Evolutionary conservation across 768 basidiomycete genomes (phyloP).

Genomic region (Tulasnella sp.): DNA sequence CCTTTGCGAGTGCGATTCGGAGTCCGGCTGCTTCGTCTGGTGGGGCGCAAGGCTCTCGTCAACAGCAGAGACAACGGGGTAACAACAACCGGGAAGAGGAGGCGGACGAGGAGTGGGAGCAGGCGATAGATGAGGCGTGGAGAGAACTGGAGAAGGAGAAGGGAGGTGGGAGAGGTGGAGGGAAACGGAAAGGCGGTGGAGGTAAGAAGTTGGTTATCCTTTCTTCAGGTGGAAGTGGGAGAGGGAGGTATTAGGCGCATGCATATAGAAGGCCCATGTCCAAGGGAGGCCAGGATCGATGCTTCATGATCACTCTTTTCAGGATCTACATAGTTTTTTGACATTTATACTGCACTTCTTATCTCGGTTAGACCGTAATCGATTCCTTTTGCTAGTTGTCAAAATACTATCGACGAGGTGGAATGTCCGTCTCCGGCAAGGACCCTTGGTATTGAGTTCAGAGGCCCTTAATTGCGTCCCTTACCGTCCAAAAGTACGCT

Average conservation of each 20-base stretch:
- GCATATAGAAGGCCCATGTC: background rate
- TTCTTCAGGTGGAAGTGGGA: background rate
- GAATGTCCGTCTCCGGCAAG: too few relatives aligned
- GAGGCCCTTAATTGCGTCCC: too few relatives aligned
- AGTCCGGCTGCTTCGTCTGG: conserved; percentile 30
- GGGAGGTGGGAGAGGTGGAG: background rate
- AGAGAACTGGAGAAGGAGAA: conserved; percentile 55
- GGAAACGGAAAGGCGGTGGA: background rate
- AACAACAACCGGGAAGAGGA: background rate
- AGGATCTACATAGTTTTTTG: background rate
- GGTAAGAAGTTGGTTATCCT: conserved; percentile 7
- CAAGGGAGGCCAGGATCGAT: background rate
- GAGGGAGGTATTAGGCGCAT: background rate
- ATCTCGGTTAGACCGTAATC: background rate
- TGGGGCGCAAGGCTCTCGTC: background rate
- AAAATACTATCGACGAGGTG: background rate
- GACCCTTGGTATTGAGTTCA: too few relatives aligned
- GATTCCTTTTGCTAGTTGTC: background rate
- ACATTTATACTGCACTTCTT: background rate
- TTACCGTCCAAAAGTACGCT: too few relatives aligned
- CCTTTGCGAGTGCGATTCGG: conserved; percentile 74
- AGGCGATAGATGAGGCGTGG: conserved; percentile 73
- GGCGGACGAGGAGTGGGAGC: conserved; percentile 47
- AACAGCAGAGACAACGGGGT: background rate
- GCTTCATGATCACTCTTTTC: background rate